phyloP scores from a whole-genome alignment of 2,329 filamentous ascomycete species.

The Xylariaceae sp. region DNA sequence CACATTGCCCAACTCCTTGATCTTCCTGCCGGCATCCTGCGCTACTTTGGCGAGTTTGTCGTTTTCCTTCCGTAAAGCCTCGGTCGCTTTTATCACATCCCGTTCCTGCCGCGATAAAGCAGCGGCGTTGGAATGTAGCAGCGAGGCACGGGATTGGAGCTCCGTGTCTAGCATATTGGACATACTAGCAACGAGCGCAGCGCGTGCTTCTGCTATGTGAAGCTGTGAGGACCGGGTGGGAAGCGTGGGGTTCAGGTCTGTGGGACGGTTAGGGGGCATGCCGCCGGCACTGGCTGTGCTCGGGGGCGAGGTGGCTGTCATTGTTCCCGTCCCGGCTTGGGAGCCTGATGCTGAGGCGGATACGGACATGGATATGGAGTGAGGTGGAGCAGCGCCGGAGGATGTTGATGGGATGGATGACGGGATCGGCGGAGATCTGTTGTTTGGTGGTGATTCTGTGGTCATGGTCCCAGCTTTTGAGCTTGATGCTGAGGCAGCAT shows the following conservation, averaged over 20 bases:
- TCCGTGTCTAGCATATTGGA: constrained; percentile 68
- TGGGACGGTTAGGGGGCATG: not conserved
- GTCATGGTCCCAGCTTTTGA: not conserved
- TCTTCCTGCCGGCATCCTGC: constrained; percentile 57
- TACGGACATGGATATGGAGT: constrained; percentile 9
- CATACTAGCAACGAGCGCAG: constrained; percentile 60
- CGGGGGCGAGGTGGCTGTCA: constrained; percentile 15
- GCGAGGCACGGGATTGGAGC: constrained; percentile 64
- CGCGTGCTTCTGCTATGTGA: constrained; percentile 55
- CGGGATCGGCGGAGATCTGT: constrained; percentile 6
- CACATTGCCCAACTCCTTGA: constrained; percentile 76
- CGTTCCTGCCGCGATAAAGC: constrained; percentile 66
- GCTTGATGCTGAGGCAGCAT: not conserved
- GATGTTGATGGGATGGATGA: constrained; percentile 10
- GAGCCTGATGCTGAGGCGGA: constrained; percentile 11
- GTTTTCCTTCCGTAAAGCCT: constrained; percentile 59
- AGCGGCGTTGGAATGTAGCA: constrained; percentile 66
- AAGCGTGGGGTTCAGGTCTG: constrained; percentile 33
- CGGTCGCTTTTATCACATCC: constrained; percentile 60
- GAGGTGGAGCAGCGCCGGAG: not conserved
- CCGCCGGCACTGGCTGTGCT: constrained; percentile 11
- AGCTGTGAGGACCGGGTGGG: constrained; percentile 43
- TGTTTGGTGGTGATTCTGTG: constrained; percentile 7
- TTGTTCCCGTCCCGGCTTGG: constrained; percentile 8
- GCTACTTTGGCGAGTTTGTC: constrained; percentile 64